These are phyloP conservation scores for Fennellomyces sp. DNA, from an alignment of 371 early-diverging fungal species.

Conservation along the genomic window DNA sequence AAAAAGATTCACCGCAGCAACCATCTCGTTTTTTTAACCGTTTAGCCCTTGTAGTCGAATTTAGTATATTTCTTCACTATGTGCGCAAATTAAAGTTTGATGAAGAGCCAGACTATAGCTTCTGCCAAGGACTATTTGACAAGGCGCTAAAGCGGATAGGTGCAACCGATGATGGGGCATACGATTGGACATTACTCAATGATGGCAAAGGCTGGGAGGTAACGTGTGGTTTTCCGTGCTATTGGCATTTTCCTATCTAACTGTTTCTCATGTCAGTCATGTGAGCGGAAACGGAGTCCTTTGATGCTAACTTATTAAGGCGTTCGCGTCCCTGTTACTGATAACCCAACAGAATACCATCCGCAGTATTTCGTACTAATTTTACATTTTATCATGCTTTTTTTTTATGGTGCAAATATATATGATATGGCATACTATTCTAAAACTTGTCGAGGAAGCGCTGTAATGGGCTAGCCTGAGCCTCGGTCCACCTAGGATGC, in stretches of 20 bases:
- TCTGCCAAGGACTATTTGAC: slow-evolving; percentile 77
- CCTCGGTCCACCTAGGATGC: slow-evolving; percentile 23
- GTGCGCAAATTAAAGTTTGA: slow-evolving; percentile 82
- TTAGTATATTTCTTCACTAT: slow-evolving; percentile 71
- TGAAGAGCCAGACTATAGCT: slow-evolving; percentile 91
- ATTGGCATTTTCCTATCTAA: not conserved
- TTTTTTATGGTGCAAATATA: not conserved
- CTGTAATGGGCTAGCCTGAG: slow-evolving; percentile 17
- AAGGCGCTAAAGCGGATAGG: slow-evolving; percentile 61
- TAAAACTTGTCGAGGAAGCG: slow-evolving; percentile 14
- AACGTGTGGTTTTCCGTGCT: no score
- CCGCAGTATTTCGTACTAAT: not conserved
- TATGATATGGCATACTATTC: not conserved
- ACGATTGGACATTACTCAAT: slow-evolving; percentile 80
- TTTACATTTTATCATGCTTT: not conserved
- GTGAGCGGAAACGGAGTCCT: slow-evolving; percentile 1
- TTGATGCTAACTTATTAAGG: slow-evolving; percentile 10
- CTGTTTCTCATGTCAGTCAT: no score
- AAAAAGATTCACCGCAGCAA: no score
- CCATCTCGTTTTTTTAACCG: not conserved
- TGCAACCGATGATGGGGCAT: slow-evolving; percentile 80
- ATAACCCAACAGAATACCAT: not conserved
- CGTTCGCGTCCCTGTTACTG: no score
- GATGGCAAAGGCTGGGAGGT: slow-evolving; percentile 16
- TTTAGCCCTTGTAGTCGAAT: slow-evolving; percentile 58